These are phyloP conservation scores for Elongisporangium prolatum DNA, from an alignment of 352 stramenopile species.

Conservation along the genomic window DNA sequence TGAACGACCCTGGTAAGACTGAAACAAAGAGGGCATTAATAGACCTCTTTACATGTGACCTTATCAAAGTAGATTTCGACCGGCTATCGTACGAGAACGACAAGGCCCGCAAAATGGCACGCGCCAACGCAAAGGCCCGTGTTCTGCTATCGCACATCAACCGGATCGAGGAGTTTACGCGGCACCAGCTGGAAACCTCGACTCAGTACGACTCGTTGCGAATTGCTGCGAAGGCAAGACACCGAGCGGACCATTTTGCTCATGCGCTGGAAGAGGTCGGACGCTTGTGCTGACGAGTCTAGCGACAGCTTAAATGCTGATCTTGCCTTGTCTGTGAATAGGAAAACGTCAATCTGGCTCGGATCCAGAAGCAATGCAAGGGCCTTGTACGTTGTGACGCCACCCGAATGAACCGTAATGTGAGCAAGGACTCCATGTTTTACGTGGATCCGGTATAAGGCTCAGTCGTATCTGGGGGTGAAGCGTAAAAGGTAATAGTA, in stretches of 20 bases:
- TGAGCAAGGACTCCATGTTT: conserved; percentile 65
- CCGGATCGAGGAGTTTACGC: conserved; percentile 35
- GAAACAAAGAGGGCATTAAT: neutral
- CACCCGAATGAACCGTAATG: conserved; percentile 24
- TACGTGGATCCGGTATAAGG: conserved; percentile 21
- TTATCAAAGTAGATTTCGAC: conserved; percentile 15
- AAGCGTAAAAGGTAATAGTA: neutral
- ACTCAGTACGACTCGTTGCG: conserved; percentile 33
- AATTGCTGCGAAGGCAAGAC: conserved; percentile 38
- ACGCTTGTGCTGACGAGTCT: neutral
- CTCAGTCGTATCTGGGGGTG: neutral
- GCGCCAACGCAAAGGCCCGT: conserved; percentile 26
- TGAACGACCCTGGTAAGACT: neutral
- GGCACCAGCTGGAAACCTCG: conserved; percentile 25
- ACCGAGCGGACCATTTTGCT: conserved; percentile 38
- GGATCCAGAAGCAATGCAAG: conserved; percentile 35
- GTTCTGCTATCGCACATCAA: conserved; percentile 46
- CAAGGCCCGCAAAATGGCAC: conserved; percentile 31
- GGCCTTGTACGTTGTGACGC: conserved; percentile 22
- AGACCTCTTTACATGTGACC: no score
- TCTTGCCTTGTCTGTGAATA: conserved; percentile 7
- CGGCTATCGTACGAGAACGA: conserved; percentile 45
- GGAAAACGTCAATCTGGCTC: conserved; percentile 27
- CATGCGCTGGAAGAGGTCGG: conserved; percentile 28
- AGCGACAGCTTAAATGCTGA: neutral